Evolutionary conservation across 768 basidiomycete species (phyloP), one percentile per base, ranked within the genome.

Genomic region (Psilocybe azurescens): DNA sequence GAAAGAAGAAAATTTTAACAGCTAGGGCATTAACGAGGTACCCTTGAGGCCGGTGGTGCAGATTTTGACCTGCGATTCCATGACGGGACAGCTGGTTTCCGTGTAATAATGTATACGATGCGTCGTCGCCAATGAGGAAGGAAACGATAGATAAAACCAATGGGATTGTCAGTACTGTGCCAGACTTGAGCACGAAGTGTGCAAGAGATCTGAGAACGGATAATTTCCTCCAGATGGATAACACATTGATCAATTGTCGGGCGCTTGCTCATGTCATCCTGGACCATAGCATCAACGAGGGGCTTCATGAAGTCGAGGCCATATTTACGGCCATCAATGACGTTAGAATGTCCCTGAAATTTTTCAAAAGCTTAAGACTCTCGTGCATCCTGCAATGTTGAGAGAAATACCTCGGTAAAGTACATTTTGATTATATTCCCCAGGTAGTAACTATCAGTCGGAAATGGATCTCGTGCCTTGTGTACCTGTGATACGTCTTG

Each of bases 371-470:
- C 14, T 14, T 44, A n/a, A 44, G 41, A 1, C 6, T 13, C 14
- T 7, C 6, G 5, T 7, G 14, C 8, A 16, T 13, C 33, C 7
- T 11, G 33, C 0, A 36, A 36, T 30, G 24, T 36, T 1, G 41
- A 41, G 60, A 47, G 32, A 38, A 57, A n/a, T 53, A 81, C 79
- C 59, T 69, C 48, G 0, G 76, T 20, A 53, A 81, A 77, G 14
- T 75, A 66, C 52, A n/a, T 60, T 13, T 60, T 66, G 4, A 81
- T 71, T 5, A 75, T 20, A 49, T 82, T 82, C 0, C 80, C 81
- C 0, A 83, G 62, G 36, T 77, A 77, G 60, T 80, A 84, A 3
- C 83, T 69, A 39, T 84, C 83, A 0, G 75, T 77, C 0, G 75
- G 68, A 48, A 83, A 84, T 0, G 81, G 78, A 60, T 84, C 65